Percentiles rank a stretch among this genome's conserved stretches.
These are phyloP conservation scores for Trametes coccinea DNA, from an alignment of 768 basidiomycete genomes.

Conservation along the genomic window DNA sequence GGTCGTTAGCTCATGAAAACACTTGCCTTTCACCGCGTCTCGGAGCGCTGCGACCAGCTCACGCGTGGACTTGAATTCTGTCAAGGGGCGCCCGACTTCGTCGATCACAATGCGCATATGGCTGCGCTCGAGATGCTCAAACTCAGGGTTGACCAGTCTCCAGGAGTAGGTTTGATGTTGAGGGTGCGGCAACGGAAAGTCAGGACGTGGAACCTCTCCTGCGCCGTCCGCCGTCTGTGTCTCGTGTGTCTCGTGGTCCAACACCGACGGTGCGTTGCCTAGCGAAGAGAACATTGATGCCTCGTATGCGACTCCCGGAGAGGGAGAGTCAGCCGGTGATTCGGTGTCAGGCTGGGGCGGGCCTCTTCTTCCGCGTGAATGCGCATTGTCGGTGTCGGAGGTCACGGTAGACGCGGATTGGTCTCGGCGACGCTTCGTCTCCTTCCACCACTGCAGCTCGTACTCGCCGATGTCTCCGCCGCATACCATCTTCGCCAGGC, in stretches of 20 bases:
- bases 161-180: constrained; percentile 16
- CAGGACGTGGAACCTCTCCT: not conserved
- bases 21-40: constrained; percentile 6
- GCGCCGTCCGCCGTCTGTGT: not conserved
- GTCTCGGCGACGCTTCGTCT: no score
- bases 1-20: not conserved
- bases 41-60: not conserved
- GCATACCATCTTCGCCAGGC: not conserved
- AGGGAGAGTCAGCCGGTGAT: no score
- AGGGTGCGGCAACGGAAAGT: not conserved
- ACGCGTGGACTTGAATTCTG: not conserved
- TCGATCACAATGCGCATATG: constrained; percentile 16
- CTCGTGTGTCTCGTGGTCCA: no score
- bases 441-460: constrained; percentile 7
- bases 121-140: constrained; percentile 4
- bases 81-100: constrained; percentile 4
- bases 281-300: no score
- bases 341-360: no score
- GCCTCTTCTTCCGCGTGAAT: no score
- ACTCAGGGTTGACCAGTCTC: not conserved
- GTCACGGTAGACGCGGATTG: no score
- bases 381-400: no score
- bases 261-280: no score
- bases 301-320: no score
- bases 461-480: constrained; percentile 8